These are phyloP conservation scores for Lupinus albus DNA, from an alignment of 306 rosid species.

Conservation along the genomic window DNA sequence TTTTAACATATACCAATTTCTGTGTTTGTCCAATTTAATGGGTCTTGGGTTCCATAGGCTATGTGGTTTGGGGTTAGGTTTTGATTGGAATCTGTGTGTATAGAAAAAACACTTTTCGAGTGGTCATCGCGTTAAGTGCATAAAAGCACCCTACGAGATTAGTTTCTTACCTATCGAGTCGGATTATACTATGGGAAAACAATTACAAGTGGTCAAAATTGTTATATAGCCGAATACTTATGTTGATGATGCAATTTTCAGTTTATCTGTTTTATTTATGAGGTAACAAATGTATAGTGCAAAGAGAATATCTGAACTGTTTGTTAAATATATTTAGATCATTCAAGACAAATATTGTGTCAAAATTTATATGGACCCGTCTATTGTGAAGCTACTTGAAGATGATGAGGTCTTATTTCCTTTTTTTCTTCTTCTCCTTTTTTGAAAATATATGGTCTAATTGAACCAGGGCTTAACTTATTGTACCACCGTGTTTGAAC, in stretches of 20 bases:
- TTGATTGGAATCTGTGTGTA: too few species aligned
- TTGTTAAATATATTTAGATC: slow-evolving; percentile 12
- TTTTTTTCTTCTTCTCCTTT: slow-evolving; percentile 1
- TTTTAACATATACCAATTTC: too few species aligned
- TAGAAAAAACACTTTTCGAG: too few species aligned
- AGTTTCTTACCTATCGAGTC: too few species aligned
- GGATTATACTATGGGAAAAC: too few species aligned
- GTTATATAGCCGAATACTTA: not conserved
- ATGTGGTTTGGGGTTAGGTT: too few species aligned
- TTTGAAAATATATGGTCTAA: slow-evolving; percentile 9
- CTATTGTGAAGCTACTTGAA: slow-evolving; percentile 86
- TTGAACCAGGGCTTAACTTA: slow-evolving; percentile 20
- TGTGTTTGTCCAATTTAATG: too few species aligned
- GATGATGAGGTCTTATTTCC: slow-evolving; percentile 72
- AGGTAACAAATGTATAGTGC: slow-evolving; percentile 20
- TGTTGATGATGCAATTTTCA: slow-evolving; percentile 6
- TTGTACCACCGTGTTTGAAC: slow-evolving; percentile 8
- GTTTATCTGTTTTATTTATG: slow-evolving; percentile 26
- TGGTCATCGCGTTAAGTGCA: too few species aligned
- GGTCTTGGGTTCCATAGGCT: too few species aligned
- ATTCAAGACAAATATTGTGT: not conserved
- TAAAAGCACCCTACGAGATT: too few species aligned
- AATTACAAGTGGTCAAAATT: not conserved
- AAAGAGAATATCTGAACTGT: not conserved
- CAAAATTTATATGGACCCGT: slow-evolving; percentile 68